phyloP scores from a whole-genome alignment of 1,284 basidiomycete species.

The Austroboletus novae-zelandiae region DNA sequence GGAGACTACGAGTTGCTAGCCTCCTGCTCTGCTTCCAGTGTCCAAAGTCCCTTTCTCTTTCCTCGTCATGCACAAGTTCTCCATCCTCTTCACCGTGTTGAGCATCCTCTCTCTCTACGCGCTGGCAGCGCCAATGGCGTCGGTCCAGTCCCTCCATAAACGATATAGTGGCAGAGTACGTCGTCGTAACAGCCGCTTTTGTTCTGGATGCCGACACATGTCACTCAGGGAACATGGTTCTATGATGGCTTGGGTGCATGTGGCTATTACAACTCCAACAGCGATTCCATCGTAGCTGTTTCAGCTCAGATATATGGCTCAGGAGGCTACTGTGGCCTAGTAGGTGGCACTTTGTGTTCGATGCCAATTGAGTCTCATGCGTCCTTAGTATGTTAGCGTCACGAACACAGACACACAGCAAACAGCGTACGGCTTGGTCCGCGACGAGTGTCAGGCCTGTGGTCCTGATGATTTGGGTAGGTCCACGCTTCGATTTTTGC shows the following conservation, averaged over 20 bases:
- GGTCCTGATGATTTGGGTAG: conserved; percentile 45
- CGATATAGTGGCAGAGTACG: conserved; percentile 50
- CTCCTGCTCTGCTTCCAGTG: conserved; percentile 3
- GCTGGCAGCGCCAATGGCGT: conserved; percentile 47
- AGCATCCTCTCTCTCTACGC: conserved; percentile 41
- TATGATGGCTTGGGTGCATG: conserved; percentile 48
- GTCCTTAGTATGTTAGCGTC: conserved; percentile 46
- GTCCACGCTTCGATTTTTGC: conserved; percentile 9
- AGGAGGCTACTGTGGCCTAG: conserved; percentile 48
- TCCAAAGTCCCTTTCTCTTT: background rate
- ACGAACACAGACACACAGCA: conserved; percentile 44
- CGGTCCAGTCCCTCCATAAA: conserved; percentile 40
- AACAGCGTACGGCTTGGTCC: conserved; percentile 40
- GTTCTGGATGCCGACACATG: conserved; percentile 5
- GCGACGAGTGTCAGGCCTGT: conserved; percentile 50
- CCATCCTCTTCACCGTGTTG: conserved; percentile 42
- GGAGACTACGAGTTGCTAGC: background rate
- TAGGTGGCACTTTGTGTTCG: conserved; percentile 21
- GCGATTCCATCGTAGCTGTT: conserved; percentile 48
- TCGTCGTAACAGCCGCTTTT: conserved; percentile 1
- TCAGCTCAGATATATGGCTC: conserved; percentile 41
- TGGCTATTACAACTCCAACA: conserved; percentile 39
- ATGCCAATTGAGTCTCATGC: conserved; percentile 5
- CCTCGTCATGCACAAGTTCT: conserved; percentile 40
- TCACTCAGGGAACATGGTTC: conserved; percentile 40